A percentile compares a stretch with the other conserved stretches of the same genome.
phyloP scores from a whole-genome alignment of 331 rosid genomes.

The Spiraea crenata region DNA sequence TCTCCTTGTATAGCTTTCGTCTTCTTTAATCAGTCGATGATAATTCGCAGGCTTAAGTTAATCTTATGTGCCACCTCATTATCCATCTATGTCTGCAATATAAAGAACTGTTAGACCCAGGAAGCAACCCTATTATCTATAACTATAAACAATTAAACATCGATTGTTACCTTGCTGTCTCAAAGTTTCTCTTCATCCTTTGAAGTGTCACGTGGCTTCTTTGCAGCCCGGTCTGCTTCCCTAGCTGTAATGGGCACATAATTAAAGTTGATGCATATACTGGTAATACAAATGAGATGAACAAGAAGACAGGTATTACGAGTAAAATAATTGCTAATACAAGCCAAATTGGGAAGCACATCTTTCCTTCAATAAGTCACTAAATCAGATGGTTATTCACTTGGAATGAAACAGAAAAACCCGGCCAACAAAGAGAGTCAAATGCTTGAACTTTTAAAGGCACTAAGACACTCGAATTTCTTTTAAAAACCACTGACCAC shows the following conservation, averaged over 20 bases:
- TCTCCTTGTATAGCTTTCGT: background rate
- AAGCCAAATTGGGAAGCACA: background rate
- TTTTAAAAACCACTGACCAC: background rate
- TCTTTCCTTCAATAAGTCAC: background rate
- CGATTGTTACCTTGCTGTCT: slow-evolving; percentile 23
- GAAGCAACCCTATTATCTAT: background rate
- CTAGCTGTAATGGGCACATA: slow-evolving; percentile 43
- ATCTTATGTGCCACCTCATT: slow-evolving; percentile 18
- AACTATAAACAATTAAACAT: slow-evolving; percentile 32
- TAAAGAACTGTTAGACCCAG: background rate
- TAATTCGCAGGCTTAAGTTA: background rate
- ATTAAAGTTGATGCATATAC: slow-evolving; percentile 3
- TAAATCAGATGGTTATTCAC: background rate
- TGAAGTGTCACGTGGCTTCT: slow-evolving; percentile 36
- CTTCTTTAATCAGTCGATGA: background rate
- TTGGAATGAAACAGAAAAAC: background rate
- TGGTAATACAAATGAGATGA: background rate
- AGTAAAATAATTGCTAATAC: background rate
- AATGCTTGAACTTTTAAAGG: background rate
- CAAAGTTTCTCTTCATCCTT: slow-evolving; percentile 39
- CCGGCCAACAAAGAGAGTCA: background rate
- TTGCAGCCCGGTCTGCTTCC: slow-evolving; percentile 40
- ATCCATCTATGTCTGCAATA: slow-evolving; percentile 41
- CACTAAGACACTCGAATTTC: background rate
- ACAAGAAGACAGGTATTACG: background rate